These are phyloP conservation scores for Lactifluus hygrophoroides DNA, from an alignment of 768 basidiomycete species.

Conservation along the genomic window DNA sequence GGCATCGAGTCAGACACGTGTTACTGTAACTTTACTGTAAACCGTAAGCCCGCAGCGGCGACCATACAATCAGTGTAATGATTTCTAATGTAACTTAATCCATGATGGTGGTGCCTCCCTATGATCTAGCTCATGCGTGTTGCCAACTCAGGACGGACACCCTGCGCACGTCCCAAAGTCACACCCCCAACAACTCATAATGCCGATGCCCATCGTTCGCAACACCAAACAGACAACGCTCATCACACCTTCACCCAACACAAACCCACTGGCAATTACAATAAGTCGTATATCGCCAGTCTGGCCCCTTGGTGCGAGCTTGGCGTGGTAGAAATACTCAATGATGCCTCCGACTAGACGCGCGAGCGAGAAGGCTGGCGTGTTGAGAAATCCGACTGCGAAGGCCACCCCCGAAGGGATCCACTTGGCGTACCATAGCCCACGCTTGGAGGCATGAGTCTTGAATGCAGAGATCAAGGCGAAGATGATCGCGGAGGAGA, in stretches of 20 bases:
- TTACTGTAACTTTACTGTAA: background rate
- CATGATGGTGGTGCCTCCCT: too few relatives aligned
- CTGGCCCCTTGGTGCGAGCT: constrained; percentile 38
- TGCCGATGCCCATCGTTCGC: constrained; percentile 65
- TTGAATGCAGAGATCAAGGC: constrained; percentile 59
- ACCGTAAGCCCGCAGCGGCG: background rate
- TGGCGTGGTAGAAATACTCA: constrained; percentile 58
- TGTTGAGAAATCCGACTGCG: constrained; percentile 92
- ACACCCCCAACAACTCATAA: constrained; percentile 84
- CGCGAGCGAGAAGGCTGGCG: constrained; percentile 89
- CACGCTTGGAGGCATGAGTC: constrained; percentile 42
- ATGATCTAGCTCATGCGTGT: background rate
- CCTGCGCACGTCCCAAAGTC: constrained; percentile 62
- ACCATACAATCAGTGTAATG: background rate
- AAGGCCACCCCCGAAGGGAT: constrained; percentile 92
- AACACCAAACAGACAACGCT: constrained; percentile 73
- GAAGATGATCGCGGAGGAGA: constrained; percentile 65
- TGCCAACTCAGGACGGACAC: constrained; percentile 30
- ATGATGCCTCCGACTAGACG: constrained; percentile 81
- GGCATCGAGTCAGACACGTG: background rate
- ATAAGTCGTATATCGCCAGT: constrained; percentile 64
- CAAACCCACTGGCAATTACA: constrained; percentile 90
- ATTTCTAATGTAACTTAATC: background rate
- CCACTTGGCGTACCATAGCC: constrained; percentile 55
- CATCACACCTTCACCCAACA: constrained; percentile 87